Conservation (phyloP, 2,329 filamentous ascomycete species). For the Trichoderma koningii region DNA sequence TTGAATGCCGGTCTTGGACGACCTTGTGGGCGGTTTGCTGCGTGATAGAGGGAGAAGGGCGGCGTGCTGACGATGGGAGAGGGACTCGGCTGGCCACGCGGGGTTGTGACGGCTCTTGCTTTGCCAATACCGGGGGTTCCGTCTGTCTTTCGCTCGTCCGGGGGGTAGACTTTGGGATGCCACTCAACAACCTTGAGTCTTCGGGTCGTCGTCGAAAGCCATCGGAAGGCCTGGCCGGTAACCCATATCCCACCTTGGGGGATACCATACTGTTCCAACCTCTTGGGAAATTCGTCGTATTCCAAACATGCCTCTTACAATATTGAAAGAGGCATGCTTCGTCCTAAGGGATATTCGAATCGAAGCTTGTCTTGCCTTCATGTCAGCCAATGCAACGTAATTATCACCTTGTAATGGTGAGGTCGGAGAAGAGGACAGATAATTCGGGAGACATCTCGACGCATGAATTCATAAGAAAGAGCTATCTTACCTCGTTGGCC, state of each 20-base stretch:
- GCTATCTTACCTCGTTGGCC: background rate
- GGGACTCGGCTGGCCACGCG: constrained; percentile 32
- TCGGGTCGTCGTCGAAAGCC: constrained; percentile 37
- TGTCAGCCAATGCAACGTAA: constrained; percentile 20
- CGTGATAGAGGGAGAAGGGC: constrained; percentile 32
- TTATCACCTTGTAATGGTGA: constrained; percentile 1
- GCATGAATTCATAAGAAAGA: background rate
- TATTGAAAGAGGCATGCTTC: constrained; percentile 21
- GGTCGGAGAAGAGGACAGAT: background rate
- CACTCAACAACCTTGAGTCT: constrained; percentile 31
- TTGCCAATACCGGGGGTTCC: constrained; percentile 30
- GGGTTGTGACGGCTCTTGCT: constrained; percentile 29
- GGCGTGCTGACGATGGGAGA: constrained; percentile 32
- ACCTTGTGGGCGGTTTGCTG: constrained; percentile 31
- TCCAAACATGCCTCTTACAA: constrained; percentile 30
- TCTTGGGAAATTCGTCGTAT: constrained; percentile 32
- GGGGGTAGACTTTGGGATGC: constrained; percentile 33
- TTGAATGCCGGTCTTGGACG: constrained; percentile 45
- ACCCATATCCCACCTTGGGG: constrained; percentile 44
- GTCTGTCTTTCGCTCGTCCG: constrained; percentile 32
- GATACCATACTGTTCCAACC: constrained; percentile 48
- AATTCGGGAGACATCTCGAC: background rate
- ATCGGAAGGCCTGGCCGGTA: constrained; percentile 46
- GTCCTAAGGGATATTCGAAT: constrained; percentile 1
- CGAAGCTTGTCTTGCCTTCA: background rate